Conservation (phyloP, 2,329 filamentous ascomycete genomes). For the Ceratocystis smalleyi region DNA sequence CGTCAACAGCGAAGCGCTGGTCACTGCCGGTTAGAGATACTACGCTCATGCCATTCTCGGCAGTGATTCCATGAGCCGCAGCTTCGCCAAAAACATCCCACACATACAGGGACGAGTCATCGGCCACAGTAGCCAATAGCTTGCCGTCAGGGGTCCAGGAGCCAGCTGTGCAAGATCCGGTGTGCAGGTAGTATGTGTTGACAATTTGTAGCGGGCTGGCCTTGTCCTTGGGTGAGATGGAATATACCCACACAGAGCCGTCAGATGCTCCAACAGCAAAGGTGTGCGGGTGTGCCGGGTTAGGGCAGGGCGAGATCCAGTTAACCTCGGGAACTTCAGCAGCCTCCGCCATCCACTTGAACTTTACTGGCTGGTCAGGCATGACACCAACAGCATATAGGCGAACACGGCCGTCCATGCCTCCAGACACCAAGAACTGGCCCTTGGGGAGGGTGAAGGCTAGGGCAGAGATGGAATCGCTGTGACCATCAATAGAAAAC, state of each 20-base stretch:
- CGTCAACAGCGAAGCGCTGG: slow-evolving; percentile 81
- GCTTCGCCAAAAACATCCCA: slow-evolving; percentile 82
- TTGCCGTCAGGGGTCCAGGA: slow-evolving; percentile 80
- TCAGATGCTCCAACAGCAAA: slow-evolving; percentile 79
- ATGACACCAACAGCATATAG: slow-evolving; percentile 44
- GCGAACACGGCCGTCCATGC: slow-evolving; percentile 69
- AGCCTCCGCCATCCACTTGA: slow-evolving; percentile 55
- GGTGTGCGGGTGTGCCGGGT: slow-evolving; percentile 56
- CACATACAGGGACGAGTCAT: slow-evolving; percentile 78
- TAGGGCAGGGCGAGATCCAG: slow-evolving; percentile 68
- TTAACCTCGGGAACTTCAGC: slow-evolving; percentile 92
- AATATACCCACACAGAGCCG: slow-evolving; percentile 91
- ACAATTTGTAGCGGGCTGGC: slow-evolving; percentile 58
- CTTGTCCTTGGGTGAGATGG: slow-evolving; percentile 51
- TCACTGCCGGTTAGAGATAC: slow-evolving; percentile 66
- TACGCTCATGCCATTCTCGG: slow-evolving; percentile 46
- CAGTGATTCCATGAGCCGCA: slow-evolving; percentile 38
- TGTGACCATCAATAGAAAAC: slow-evolving; percentile 72
- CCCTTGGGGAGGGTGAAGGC: slow-evolving; percentile 71
- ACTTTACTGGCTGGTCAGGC: slow-evolving; percentile 32
- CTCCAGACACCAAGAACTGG: slow-evolving; percentile 72
- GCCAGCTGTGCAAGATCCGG: slow-evolving; percentile 70
- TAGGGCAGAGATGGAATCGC: slow-evolving; percentile 77
- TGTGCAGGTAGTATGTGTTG: slow-evolving; percentile 86
- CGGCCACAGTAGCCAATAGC: slow-evolving; percentile 72